Evolutionary conservation across 345 rosid genomes (phyloP).

Genomic region (Xanthoceras sorbifolium): DNA sequence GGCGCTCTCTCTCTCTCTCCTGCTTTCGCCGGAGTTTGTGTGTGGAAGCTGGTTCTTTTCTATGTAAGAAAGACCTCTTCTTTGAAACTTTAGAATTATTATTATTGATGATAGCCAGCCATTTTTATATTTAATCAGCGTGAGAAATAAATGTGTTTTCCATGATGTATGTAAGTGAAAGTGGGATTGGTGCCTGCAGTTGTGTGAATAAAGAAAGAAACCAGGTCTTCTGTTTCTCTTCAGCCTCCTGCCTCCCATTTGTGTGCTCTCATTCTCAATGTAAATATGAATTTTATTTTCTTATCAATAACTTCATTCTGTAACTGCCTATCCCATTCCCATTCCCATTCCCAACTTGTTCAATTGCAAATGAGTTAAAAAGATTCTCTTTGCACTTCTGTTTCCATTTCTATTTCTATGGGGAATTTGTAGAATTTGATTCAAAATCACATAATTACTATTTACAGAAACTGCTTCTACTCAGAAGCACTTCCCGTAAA

Average conservation of each 20-base stretch:
- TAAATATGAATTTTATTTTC: conserved; percentile 4
- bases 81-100: conserved; percentile 29
- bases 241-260: not conserved
- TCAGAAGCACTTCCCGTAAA: too few species aligned
- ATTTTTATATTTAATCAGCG: conserved; percentile 38
- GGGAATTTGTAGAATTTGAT: too few species aligned
- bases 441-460: too few species aligned
- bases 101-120: conserved; percentile 45
- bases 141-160: conserved; percentile 48
- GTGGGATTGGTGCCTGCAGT: conserved; percentile 39
- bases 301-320: not conserved
- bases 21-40: conserved; percentile 23
- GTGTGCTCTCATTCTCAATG: not conserved
- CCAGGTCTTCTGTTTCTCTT: conserved; percentile 30
- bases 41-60: conserved; percentile 35
- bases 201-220: conserved; percentile 54
- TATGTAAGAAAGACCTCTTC: conserved; percentile 40
- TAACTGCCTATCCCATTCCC: not conserved
- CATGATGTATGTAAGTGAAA: conserved; percentile 31
- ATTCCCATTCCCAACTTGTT: not conserved
- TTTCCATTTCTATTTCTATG: too few species aligned
- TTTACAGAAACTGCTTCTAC: too few species aligned
- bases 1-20: conserved; percentile 17
- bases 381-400: not conserved
- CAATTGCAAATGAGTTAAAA: not conserved